phyloP scores from a whole-genome alignment of 768 basidiomycete species.

The Piloderma croceum region DNA sequence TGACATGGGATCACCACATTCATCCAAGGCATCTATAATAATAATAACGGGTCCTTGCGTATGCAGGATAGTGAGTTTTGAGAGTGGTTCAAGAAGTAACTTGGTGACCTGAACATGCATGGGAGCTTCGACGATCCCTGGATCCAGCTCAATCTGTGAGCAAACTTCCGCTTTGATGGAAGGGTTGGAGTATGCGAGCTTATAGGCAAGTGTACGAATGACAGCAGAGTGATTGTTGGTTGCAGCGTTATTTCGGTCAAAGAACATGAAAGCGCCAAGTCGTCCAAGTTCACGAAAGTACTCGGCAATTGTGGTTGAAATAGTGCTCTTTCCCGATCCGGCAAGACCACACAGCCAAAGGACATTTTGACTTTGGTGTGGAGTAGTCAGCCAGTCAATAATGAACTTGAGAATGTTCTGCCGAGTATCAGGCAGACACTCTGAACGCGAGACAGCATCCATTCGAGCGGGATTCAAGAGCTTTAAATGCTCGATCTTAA shows the following conservation, averaged over 20 bases:
- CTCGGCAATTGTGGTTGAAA: constrained; percentile 15
- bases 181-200: background rate
- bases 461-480: constrained; percentile 11
- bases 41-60: constrained; percentile 11
- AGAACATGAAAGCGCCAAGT: constrained; percentile 17
- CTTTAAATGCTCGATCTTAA: too few relatives aligned
- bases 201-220: constrained; percentile 8
- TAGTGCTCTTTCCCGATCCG: constrained; percentile 17
- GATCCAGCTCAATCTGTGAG: background rate
- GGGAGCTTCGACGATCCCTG: background rate
- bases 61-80: background rate
- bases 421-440: constrained; percentile 12
- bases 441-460: background rate
- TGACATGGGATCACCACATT: constrained; percentile 11
- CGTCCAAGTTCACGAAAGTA: constrained; percentile 6
- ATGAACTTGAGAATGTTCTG: constrained; percentile 5
- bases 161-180: background rate
- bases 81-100: background rate
- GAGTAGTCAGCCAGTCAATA: constrained; percentile 8
- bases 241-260: constrained; percentile 7
- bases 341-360: constrained; percentile 17
- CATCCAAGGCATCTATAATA: constrained; percentile 22
- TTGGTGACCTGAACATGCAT: background rate
- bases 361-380: constrained; percentile 8
- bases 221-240: constrained; percentile 8